phyloP scores from a whole-genome alignment of 2,329 filamentous ascomycete genomes.

The Claviceps sp. region DNA sequence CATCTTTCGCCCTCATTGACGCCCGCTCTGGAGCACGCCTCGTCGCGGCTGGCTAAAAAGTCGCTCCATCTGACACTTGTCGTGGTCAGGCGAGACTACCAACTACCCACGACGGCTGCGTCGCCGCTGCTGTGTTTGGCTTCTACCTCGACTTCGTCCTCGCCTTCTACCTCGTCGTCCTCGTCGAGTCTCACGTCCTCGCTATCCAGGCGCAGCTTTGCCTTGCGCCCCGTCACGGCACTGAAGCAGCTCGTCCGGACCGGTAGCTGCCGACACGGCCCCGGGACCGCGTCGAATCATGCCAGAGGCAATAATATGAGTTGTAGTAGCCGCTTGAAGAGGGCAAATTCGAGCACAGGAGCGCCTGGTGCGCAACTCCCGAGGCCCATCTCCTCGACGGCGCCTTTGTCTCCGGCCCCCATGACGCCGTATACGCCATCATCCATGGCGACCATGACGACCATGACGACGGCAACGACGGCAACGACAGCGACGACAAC shows the following conservation, averaged over 20 bases:
- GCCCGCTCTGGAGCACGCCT: slow-evolving; percentile 44
- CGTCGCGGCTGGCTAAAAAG: slow-evolving; percentile 41
- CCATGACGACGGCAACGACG: no score
- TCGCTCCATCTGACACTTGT: slow-evolving; percentile 43
- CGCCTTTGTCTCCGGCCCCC: slow-evolving; percentile 26
- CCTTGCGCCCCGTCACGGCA: slow-evolving; percentile 17
- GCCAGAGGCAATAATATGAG: slow-evolving; percentile 3
- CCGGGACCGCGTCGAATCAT: not conserved
- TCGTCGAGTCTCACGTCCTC: slow-evolving; percentile 9
- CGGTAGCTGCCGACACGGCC: slow-evolving; percentile 9
- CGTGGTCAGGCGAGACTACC: slow-evolving; percentile 41
- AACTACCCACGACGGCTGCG: slow-evolving; percentile 29
- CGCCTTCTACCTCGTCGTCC: slow-evolving; percentile 9
- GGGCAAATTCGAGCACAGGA: slow-evolving; percentile 10
- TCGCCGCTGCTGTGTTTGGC: not conserved
- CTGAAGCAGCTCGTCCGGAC: slow-evolving; percentile 20
- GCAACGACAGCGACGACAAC: slow-evolving; percentile 7
- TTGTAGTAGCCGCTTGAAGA: not conserved
- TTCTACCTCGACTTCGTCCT: slow-evolving; percentile 5
- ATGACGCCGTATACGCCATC: slow-evolving; percentile 34
- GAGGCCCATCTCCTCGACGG: slow-evolving; percentile 19
- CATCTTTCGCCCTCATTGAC: slow-evolving; percentile 42
- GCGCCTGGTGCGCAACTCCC: slow-evolving; percentile 14
- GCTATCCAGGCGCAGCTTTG: slow-evolving; percentile 6
- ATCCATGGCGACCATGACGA: slow-evolving; percentile 14